Evolutionary conservation across 306 rosid genomes (phyloP), one percentile per base, ranked within the genome.

Genomic region (Gleditsia sinensis): DNA sequence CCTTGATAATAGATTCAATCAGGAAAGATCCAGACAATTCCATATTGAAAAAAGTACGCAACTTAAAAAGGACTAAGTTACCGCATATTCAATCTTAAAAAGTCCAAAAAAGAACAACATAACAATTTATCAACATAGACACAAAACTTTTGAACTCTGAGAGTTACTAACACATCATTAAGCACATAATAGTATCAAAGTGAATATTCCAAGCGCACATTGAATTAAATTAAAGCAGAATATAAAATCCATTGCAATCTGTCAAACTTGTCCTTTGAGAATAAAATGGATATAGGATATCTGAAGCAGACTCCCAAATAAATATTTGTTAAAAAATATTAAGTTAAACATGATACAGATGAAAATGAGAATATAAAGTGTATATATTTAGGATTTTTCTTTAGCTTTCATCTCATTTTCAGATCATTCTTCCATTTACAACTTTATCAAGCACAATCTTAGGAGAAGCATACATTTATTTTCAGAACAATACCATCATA

Each of bases 311-410:
- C n/a, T 59, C 43, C 27, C n/a, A n/a, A n/a, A n/a, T n/a, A 42
- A 36, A 54, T 30, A 56, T 39, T 62, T 71, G 51, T 42, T 51
- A 27, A 40, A 58, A 51, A 10, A 40, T 62, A 75, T 51, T 6
- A 46, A 6, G 67, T 39, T 61, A 51, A 50, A 39, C 71, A 17
- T 2, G 0, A 59, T 10, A 33, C 42, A 76, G 48, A 68, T 39
- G 55, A 45, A 46, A 45, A 57, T 3, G 75, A 58, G 79, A 4
- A 13, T n/a, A 59, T 13, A 59, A 8, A n/a, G 21, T 21, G 43
- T 48, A 67, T 49, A 67, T 49, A 49, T 27, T 11, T 8, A 74
- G 28, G 43, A 73, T n/a, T 65, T 72, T 34, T 67, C 27, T 46
- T 55, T 32, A 56, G 48, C 9, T 72, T 32, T 58, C 63, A 66